Conservation (phyloP, 2,329 filamentous ascomycete species). For the Cytospora piceicola region DNA sequence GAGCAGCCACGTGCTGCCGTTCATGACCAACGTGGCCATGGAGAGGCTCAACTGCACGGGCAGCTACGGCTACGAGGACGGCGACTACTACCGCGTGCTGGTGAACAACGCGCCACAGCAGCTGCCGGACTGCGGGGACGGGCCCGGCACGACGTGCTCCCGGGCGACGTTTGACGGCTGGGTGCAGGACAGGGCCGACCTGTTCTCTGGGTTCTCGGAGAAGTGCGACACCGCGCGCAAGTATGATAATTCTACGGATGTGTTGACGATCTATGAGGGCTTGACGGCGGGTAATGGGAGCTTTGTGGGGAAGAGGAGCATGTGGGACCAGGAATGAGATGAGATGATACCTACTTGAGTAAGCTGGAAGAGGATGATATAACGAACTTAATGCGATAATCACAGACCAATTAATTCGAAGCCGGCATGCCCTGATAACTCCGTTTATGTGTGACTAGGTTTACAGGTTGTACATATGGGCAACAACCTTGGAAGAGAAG, state of each 20-base stretch:
- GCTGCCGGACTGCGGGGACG: slow-evolving; percentile 47
- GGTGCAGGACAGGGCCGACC: slow-evolving; percentile 42
- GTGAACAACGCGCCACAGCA: slow-evolving; percentile 50
- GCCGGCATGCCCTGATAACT: no score
- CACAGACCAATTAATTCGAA: not conserved
- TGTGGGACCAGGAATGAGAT: slow-evolving; percentile 26
- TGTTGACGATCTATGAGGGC: slow-evolving; percentile 41
- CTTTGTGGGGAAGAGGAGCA: slow-evolving; percentile 35
- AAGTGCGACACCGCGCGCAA: slow-evolving; percentile 41
- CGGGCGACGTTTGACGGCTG: slow-evolving; percentile 44
- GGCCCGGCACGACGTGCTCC: slow-evolving; percentile 50
- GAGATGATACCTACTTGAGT: not conserved
- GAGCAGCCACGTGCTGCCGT: slow-evolving; percentile 65
- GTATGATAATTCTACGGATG: slow-evolving; percentile 43
- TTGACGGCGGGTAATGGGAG: slow-evolving; percentile 36
- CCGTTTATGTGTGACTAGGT: no score
- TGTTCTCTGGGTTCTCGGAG: slow-evolving; percentile 47
- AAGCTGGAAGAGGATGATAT: not conserved
- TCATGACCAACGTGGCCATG: slow-evolving; percentile 68
- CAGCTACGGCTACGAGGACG: slow-evolving; percentile 58
- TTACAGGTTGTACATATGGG: no score
- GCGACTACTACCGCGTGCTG: slow-evolving; percentile 53
- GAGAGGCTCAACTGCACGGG: slow-evolving; percentile 65
- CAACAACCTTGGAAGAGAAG: no score
- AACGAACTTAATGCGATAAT: slow-evolving; percentile 2